Evolutionary conservation across 495 filamentous ascomycete genomes (phyloP).

Genomic region (Xylaria palmicola): DNA sequence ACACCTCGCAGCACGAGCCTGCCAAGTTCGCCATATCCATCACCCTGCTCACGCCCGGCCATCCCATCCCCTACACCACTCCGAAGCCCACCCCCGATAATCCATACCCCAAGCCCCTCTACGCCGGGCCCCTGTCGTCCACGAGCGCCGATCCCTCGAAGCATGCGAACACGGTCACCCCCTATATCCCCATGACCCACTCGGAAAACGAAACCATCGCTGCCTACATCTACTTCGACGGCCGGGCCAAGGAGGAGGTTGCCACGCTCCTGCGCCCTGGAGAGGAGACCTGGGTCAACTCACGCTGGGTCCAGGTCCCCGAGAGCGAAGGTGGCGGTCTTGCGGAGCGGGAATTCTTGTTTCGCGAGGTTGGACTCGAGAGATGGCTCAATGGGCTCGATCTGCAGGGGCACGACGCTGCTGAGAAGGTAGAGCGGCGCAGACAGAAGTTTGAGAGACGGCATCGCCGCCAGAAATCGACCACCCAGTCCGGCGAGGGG

Average conservation of each 20-base stretch:
- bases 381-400: constrained; percentile 94
- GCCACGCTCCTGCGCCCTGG: constrained; percentile 89
- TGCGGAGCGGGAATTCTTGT: constrained; percentile 94
- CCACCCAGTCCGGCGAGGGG: constrained; percentile 47
- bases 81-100: constrained; percentile 71
- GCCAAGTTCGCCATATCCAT: constrained; percentile 96
- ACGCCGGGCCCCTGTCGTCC: constrained; percentile 67
- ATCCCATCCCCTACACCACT: constrained; percentile 85
- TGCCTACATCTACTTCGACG: constrained; percentile 99
- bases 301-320: constrained; percentile 92
- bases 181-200: constrained; percentile 84
- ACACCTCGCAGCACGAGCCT: constrained; percentile 74
- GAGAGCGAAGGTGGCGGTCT: constrained; percentile 88
- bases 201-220: constrained; percentile 95
- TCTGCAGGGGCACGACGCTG: constrained; percentile 80
- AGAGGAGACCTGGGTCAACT: constrained; percentile 99
- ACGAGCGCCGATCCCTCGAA: constrained; percentile 39
- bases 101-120: constrained; percentile 73
- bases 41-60: constrained; percentile 84
- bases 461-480: constrained; percentile 62
- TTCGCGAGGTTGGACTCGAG: constrained; percentile 95
- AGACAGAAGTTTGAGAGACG: constrained; percentile 87
- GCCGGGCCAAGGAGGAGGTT: constrained; percentile 91
- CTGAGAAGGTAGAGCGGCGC: constrained; percentile 82
- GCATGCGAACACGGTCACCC: constrained; percentile 61